Conservation (phyloP, 1,284 basidiomycete species). For the Marasmius sp. region DNA sequence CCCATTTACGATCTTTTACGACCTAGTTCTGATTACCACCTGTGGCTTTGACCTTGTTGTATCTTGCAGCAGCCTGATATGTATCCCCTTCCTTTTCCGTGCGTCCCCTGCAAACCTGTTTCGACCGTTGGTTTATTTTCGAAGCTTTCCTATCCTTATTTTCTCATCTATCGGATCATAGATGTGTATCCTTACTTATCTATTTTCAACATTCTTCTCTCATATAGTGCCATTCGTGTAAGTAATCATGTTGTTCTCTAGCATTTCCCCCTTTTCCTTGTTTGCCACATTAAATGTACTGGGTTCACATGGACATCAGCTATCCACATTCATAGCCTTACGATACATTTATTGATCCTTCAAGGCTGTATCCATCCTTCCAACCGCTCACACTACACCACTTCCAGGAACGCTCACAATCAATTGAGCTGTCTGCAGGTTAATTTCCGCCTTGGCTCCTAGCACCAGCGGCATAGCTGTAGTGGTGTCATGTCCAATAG, state of each 20-base stretch:
- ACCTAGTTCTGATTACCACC: neutral
- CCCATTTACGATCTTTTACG: neutral
- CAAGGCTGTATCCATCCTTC: neutral
- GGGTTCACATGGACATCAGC: neutral
- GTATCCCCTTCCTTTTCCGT: neutral
- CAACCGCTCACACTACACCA: neutral
- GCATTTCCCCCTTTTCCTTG: neutral
- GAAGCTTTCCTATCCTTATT: neutral
- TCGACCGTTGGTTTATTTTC: neutral
- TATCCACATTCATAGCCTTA: neutral
- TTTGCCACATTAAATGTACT: no score
- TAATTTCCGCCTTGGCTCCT: neutral
- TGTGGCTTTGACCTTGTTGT: no score
- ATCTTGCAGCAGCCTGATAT: no score
- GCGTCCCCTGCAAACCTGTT: neutral
- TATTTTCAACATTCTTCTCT: neutral
- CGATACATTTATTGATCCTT: no score
- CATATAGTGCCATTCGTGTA: neutral
- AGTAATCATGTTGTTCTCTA: neutral
- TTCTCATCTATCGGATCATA: neutral
- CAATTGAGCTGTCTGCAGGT: neutral
- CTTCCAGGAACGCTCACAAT: neutral
- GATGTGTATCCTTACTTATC: neutral
- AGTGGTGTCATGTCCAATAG: neutral
- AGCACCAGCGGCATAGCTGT: neutral